Evolutionary conservation across 192 early-diverging fungal species (phyloP).

Genomic region (Backusella mclennaniae): DNA sequence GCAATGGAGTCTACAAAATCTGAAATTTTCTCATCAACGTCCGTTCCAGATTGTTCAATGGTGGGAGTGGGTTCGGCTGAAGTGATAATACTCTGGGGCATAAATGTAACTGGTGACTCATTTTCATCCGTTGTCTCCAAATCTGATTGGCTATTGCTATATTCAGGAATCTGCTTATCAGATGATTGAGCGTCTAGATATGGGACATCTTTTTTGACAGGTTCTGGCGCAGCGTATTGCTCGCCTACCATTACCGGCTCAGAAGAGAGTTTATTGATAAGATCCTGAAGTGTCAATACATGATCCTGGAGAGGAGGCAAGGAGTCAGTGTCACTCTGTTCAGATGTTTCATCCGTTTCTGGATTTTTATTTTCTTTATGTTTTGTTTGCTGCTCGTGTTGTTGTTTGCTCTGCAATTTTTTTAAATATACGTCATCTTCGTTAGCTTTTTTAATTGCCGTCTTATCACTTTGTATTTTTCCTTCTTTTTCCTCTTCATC

Average conservation of each 20-base stretch:
- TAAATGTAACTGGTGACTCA: background rate
- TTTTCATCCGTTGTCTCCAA: background rate
- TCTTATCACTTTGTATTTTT: background rate
- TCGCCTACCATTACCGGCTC: background rate
- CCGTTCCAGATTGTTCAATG: background rate
- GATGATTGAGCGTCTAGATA: background rate
- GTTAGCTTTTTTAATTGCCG: background rate
- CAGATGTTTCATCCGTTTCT: background rate
- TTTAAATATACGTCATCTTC: background rate
- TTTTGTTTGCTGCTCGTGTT: background rate
- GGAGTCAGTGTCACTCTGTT: background rate
- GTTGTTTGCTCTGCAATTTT: background rate
- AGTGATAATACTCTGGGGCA: slow-evolving; percentile 16
- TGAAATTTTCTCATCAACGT: background rate
- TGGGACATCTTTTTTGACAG: background rate
- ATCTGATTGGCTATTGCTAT: background rate
- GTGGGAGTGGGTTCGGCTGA: slow-evolving; percentile 22
- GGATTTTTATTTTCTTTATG: background rate
- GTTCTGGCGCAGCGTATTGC: background rate
- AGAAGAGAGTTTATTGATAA: background rate
- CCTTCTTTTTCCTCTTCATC: background rate
- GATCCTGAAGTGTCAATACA: background rate
- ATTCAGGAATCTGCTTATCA: background rate
- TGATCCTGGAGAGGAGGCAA: slow-evolving; percentile 4
- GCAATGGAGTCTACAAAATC: slow-evolving; percentile 9